A percentile compares a stretch with the other conserved stretches of the same genome.
Conservation (phyloP, 2,329 filamentous ascomycete species). For the Venturia carpophila region DNA sequence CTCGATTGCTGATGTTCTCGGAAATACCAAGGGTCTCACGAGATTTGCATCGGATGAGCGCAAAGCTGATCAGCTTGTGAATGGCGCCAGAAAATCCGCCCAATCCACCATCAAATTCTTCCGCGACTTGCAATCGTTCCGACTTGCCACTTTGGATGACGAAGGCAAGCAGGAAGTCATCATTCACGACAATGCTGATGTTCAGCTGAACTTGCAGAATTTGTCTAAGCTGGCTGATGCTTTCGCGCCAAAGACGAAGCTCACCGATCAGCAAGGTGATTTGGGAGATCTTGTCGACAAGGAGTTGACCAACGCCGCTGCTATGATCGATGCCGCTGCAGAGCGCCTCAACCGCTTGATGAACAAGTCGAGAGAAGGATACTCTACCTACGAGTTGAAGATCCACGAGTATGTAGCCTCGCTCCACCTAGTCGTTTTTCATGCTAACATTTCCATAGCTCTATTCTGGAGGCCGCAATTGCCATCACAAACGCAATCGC, state of each 20-base stretch:
- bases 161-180: slow-evolving; percentile 94
- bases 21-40: slow-evolving; percentile 91
- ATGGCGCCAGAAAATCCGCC: slow-evolving; percentile 74
- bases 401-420: slow-evolving; percentile 60
- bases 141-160: slow-evolving; percentile 80
- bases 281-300: slow-evolving; percentile 86
- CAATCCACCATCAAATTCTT: slow-evolving; percentile 89
- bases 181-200: slow-evolving; percentile 93
- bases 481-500: slow-evolving; percentile 92
- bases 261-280: slow-evolving; percentile 71
- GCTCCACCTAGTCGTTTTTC: neutral
- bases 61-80: slow-evolving; percentile 79
- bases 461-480: slow-evolving; percentile 84
- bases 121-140: slow-evolving; percentile 86
- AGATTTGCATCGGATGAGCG: slow-evolving; percentile 92
- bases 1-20: slow-evolving; percentile 85
- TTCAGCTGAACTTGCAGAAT: slow-evolving; percentile 86
- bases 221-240: slow-evolving; percentile 88
- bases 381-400: slow-evolving; percentile 90
- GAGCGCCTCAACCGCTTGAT: slow-evolving; percentile 83
- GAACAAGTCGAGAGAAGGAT: slow-evolving; percentile 93
- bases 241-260: slow-evolving; percentile 83
- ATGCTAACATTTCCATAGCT: slow-evolving; percentile 29
- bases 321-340: slow-evolving; percentile 87
- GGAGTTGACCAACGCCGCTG: slow-evolving; percentile 86